Evolutionary conservation across 345 rosid genomes (phyloP), one percentile per base, ranked within the genome.

Genomic region (Viola odorata): DNA sequence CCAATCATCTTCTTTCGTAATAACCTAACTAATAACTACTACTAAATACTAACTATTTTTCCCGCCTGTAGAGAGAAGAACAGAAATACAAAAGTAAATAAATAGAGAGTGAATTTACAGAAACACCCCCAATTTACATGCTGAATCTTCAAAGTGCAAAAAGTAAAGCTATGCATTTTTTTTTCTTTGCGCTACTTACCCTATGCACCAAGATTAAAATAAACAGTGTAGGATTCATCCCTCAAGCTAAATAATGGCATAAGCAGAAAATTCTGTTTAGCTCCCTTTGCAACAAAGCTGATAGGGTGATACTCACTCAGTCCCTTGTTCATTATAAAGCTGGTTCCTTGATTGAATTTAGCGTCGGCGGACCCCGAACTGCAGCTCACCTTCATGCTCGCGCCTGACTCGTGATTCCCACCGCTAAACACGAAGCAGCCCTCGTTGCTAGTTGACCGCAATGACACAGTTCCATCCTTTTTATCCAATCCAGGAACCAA

Each of bases 171-270:
- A 23, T 23, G 1, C 2, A 23, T 23, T 23, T 23, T 23, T 23
- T 23, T 23, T 23, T 23, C 2, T 44, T 11, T 44, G 47, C 3
- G 47, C 41, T 23, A 15, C 40, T 16, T 48, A 49, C 7, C 12
- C 72, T 69, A 84, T 53, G 54, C 61, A 53, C 72, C 75, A 62
- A 90, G 56, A 78, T 83, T 64, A 81, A 90, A 94, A 73, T 94
- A 88, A 68, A 80, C 81, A 50, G 84, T 87, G 60, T 89, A 94
- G 10, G 79, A 71, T 73, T 94, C 99, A 73, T 94, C 99, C 62
- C 79, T 80, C 17, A 83, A 77, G 79, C 85, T 90, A 42, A 78
- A 57, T 63, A 94, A 74, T 53, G 99, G 97, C 2, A 67, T 72
- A 72, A 94, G 68, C 66, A 94, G 79, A 73, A 84, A 94, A 71